Evolutionary conservation across 2,329 filamentous ascomycete genomes (phyloP).

Genomic region (Ophiognomonia clavigignenti-juglandacearum): DNA sequence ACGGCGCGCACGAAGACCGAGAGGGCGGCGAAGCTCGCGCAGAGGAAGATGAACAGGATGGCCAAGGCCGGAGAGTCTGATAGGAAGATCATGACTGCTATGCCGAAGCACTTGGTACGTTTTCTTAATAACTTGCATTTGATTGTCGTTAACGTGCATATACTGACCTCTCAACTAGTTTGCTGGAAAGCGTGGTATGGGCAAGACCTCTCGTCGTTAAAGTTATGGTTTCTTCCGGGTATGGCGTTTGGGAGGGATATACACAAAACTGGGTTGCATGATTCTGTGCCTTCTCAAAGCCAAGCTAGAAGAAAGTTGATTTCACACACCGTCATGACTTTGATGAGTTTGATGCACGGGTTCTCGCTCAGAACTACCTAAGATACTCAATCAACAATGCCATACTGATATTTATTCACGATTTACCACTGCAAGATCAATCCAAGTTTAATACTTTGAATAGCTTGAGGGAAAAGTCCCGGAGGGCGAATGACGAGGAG

Average conservation of each 20-base stretch:
- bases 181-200: conserved; percentile 87
- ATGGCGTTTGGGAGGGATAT: conserved; percentile 14
- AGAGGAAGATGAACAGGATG: conserved; percentile 99
- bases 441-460: too few species aligned
- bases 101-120: conserved; percentile 88
- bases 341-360: neutral
- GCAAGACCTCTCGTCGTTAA: conserved; percentile 74
- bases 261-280: conserved; percentile 6
- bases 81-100: conserved; percentile 74
- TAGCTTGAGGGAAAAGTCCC: too few species aligned
- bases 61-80: conserved; percentile 95
- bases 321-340: neutral
- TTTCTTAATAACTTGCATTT: neutral
- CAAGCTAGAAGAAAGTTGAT: neutral
- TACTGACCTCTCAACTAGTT: conserved; percentile 50
- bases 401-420: neutral
- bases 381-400: neutral
- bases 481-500: too few species aligned
- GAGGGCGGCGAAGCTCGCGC: conserved; percentile 78
- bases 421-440: too few species aligned
- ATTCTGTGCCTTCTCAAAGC: neutral
- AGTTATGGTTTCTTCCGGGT: conserved; percentile 18
- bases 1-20: conserved; percentile 72
- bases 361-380: neutral
- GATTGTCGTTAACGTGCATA: too few species aligned